These are phyloP conservation scores for Rhizopus microsporus DNA, from an alignment of 371 early-diverging fungal species.

Conservation along the genomic window DNA sequence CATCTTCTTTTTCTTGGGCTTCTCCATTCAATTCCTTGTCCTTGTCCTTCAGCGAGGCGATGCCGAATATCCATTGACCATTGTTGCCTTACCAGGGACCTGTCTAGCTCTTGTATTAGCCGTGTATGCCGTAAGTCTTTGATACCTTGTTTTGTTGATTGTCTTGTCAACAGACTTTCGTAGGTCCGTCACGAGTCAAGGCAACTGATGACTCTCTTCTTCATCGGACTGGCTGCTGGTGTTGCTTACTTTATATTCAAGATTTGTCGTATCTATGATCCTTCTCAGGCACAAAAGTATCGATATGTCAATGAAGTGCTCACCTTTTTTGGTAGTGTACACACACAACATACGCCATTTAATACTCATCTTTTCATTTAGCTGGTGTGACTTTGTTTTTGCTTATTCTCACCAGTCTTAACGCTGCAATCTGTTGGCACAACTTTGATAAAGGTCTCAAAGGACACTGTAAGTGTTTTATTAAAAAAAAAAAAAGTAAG, in stretches of 20 bases:
- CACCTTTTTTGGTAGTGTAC: constrained; percentile 78
- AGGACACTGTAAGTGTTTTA: constrained; percentile 34
- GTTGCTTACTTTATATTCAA: constrained; percentile 89
- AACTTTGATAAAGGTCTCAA: constrained; percentile 90
- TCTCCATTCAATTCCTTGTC: constrained; percentile 85
- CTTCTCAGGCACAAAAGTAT: constrained; percentile 61
- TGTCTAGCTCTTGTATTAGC: constrained; percentile 74
- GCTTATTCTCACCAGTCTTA: constrained; percentile 67
- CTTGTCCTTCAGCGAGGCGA: constrained; percentile 68
- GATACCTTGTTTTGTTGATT: background rate
- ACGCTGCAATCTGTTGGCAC: constrained; percentile 69
- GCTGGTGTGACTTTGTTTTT: constrained; percentile 66
- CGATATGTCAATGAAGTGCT: constrained; percentile 68
- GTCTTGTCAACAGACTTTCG: background rate
- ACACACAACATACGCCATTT: constrained; percentile 1
- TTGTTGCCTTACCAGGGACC: constrained; percentile 79
- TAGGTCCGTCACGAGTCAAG: constrained; percentile 52
- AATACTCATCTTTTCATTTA: constrained; percentile 23
- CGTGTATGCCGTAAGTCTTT: constrained; percentile 68
- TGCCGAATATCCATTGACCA: constrained; percentile 83
- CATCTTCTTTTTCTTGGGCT: constrained; percentile 86
- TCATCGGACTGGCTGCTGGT: constrained; percentile 70
- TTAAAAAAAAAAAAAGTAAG: background rate
- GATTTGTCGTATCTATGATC: constrained; percentile 73
- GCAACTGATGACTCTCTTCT: constrained; percentile 64